Percentiles rank a stretch among this genome's conserved stretches.
phyloP scores from a whole-genome alignment of 768 basidiomycete genomes.

The Phanerochaete carnosa region DNA sequence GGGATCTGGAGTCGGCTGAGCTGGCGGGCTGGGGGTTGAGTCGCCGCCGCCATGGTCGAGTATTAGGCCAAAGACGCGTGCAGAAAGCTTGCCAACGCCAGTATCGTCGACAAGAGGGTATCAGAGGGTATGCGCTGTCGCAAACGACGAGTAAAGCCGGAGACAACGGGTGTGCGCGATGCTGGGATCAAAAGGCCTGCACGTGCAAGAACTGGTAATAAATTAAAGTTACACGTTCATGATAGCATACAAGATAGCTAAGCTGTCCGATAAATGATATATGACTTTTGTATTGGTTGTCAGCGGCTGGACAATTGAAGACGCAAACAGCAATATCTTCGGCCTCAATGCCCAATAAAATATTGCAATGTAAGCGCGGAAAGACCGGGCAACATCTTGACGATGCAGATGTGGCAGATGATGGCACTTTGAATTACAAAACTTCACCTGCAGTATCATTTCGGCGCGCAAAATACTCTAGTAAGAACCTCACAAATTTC shows the following conservation, averaged over 20 bases:
- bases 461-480: no score
- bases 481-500: no score
- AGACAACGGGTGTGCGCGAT: background rate
- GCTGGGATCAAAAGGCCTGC: background rate
- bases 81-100: background rate
- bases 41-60: conserved; percentile 22
- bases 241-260: background rate
- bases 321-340: no score
- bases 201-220: background rate
- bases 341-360: no score
- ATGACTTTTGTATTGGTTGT: background rate
- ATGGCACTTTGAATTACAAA: no score
- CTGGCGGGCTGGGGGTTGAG: conserved; percentile 38
- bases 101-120: conserved; percentile 12
- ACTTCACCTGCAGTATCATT: no score
- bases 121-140: conserved; percentile 13
- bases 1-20: conserved; percentile 58
- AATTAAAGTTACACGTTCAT: background rate
- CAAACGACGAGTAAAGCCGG: conserved; percentile 3
- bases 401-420: no score
- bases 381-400: no score
- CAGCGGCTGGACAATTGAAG: background rate
- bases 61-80: background rate
- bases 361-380: no score
- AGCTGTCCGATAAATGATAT: background rate